These are phyloP conservation scores for Citropsis articulata DNA, from an alignment of 345 rosid genomes.

Conservation along the genomic window DNA sequence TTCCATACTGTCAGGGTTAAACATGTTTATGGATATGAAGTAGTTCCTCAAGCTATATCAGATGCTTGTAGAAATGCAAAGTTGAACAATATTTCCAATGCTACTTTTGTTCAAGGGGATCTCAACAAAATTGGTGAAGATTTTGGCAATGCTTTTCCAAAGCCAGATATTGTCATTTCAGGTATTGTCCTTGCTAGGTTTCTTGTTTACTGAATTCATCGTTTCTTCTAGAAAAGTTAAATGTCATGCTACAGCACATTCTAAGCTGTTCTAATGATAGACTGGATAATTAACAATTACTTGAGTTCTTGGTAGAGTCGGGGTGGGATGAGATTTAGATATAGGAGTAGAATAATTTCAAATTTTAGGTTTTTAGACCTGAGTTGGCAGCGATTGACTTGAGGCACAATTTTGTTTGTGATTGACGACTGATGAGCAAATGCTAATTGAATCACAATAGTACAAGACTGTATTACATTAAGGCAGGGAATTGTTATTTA, in stretches of 20 bases:
- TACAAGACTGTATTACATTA: neutral
- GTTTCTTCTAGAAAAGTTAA: neutral
- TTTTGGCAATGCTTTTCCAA: conserved; percentile 76
- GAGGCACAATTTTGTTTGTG: neutral
- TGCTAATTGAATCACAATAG: neutral
- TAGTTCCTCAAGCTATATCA: conserved; percentile 83
- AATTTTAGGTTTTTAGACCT: neutral
- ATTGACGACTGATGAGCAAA: neutral
- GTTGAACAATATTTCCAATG: conserved; percentile 72
- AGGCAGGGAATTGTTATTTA: neutral
- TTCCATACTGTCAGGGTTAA: conserved; percentile 45
- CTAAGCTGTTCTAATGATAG: neutral
- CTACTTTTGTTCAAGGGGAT: conserved; percentile 89
- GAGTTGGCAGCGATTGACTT: neutral
- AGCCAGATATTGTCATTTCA: conserved; percentile 81
- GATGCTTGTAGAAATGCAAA: conserved; percentile 76
- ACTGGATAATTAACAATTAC: neutral
- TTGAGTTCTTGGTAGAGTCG: neutral
- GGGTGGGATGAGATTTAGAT: neutral
- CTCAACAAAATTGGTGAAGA: conserved; percentile 84
- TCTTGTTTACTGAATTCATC: conserved; percentile 6
- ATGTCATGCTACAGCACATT: neutral
- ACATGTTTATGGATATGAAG: conserved; percentile 92
- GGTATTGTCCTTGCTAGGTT: conserved; percentile 38
- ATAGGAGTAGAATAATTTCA: neutral